These are phyloP conservation scores for Athelia psychrophila DNA, from an alignment of 1,284 basidiomycete species.

Conservation along the genomic window DNA sequence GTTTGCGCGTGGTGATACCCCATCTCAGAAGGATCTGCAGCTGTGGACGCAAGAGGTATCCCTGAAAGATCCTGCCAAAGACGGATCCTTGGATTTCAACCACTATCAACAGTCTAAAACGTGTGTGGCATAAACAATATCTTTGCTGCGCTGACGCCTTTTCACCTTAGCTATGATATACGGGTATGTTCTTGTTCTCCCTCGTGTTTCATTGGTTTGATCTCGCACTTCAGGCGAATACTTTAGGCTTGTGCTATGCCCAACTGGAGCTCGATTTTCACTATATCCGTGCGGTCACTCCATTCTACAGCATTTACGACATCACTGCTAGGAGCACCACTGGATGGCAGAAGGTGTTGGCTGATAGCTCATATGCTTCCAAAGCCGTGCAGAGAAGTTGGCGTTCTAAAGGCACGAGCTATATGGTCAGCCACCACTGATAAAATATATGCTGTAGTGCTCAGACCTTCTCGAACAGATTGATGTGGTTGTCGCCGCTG, in stretches of 20 bases:
- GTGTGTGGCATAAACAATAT: constrained; percentile 23
- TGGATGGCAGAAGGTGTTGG: constrained; percentile 29
- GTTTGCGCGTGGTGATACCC: constrained; percentile 45
- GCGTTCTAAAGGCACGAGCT: constrained; percentile 22
- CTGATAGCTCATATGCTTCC: constrained; percentile 31
- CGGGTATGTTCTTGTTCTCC: constrained; percentile 23
- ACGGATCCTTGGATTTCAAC: constrained; percentile 40
- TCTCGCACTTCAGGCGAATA: constrained; percentile 33
- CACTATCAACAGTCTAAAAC: constrained; percentile 38
- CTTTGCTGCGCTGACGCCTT: too few species aligned
- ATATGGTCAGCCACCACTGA: constrained; percentile 23
- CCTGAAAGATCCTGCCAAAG: constrained; percentile 29
- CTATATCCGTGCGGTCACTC: constrained; percentile 42
- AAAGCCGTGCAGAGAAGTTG: constrained; percentile 33
- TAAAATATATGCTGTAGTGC: too few species aligned
- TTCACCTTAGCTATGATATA: constrained; percentile 32
- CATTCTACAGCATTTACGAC: constrained; percentile 43
- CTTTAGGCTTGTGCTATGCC: constrained; percentile 45
- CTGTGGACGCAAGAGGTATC: constrained; percentile 42
- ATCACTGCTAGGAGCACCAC: constrained; percentile 25
- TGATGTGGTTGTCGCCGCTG: constrained; percentile 32
- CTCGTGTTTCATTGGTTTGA: neutral
- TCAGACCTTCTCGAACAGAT: too few species aligned
- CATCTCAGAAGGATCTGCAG: constrained; percentile 33
- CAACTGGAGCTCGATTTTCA: constrained; percentile 47